Base-by-base conservation (phyloP, 768 basidiomycete species). In the Pleurotus tuoliensis region DNA sequence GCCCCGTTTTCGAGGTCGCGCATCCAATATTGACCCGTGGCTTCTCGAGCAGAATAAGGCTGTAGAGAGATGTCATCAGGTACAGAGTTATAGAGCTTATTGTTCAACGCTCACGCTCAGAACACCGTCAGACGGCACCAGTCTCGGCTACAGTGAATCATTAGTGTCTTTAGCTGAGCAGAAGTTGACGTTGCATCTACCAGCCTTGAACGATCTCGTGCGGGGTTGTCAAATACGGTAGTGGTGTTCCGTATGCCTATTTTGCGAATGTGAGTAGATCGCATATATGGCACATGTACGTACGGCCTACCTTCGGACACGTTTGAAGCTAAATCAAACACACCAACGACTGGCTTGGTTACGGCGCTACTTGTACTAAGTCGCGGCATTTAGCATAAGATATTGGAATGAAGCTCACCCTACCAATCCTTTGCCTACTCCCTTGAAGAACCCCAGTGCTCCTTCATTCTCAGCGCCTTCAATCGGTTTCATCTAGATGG, bases 241-340 rank as follows among this genome's bases (percentile, higher is more conserved):
- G 97, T 98, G 0, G 97, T 99, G 65, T 99, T 99, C 45, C 97
- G 86, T 60, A 99, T 96, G 24, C 96, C 92, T 94, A 57, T 34
- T 34, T 34, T 34, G 30, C 11, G 30, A 34, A 11, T 9, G 1
- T 34, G 30, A 34, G 30, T 34, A 34, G 30, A 34, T 34, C 30
- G 30, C 30, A 34, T 34, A 34, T 34, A 11, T 11, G 11, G 8
- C 9, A 34, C 4, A 43, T 16, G 24, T 0, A 12, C 13, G 24
- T 0, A 12, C 13, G 34, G 45, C 62, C 44, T 59, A 89, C 90
- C 96, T 80, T 97, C 96, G 22, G 91, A 87, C 18, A 98, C 85
- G 64, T 95, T 98, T 12, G 95, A 90, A 2, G 95, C 92, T 44
- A 99, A 82, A 70, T 99, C 97, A 63, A 98, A 94, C 1, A 98